Evolutionary conservation across 2,329 filamentous ascomycete species (phyloP), one percentile per base, ranked within the genome.

Genomic region (Colletotrichum gigasporum): DNA sequence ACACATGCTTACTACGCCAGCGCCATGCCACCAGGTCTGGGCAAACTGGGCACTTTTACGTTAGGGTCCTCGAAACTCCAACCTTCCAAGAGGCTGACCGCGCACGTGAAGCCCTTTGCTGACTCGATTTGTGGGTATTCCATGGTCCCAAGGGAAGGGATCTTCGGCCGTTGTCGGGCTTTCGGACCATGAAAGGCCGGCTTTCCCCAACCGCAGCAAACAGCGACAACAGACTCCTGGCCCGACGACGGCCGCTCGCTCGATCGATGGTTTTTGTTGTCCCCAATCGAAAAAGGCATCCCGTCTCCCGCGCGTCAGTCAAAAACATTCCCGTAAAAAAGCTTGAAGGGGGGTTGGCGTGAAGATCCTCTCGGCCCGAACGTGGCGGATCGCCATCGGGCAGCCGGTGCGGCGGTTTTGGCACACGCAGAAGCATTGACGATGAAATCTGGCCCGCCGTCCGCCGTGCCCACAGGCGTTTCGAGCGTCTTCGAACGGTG

Each of bases 71-170:
- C 6, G 18, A 22, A 20, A 12, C 22, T 14, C 44, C 44, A 20
- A 39, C 35, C 20, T 35, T 14, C 35, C 18, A 35, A 26, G 26
- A 42, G 22, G 9, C 28, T 47, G 62, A 54, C 41, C 34, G 6
- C 18, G 48, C 48, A 64, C 42, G 61, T 64, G 56, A 64, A 64
- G 54, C 62, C 16, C 34, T n/a, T 44, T 12, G 60, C 42, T 62
- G 62, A 65, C 62, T 65, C 62, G 48, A 65, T 65, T 37, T 48
- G 56, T 61, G 56, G 42, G 42, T 50, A 50, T 18, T 24, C 45
- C 35, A 30, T 37, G 16, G 14, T 45, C 44, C 52, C 54, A 30
- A 54, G 34, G 30, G 47, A 53, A 47, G 34, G 48, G 61, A 48
- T 53, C 47, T 28, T 47, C 55, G 48, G 48, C 41, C 48, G 55